Evolutionary conservation across 257 asterid genomes (phyloP), one percentile per base, ranked within the genome.

Genomic region (Fraxinus quadrangulata): DNA sequence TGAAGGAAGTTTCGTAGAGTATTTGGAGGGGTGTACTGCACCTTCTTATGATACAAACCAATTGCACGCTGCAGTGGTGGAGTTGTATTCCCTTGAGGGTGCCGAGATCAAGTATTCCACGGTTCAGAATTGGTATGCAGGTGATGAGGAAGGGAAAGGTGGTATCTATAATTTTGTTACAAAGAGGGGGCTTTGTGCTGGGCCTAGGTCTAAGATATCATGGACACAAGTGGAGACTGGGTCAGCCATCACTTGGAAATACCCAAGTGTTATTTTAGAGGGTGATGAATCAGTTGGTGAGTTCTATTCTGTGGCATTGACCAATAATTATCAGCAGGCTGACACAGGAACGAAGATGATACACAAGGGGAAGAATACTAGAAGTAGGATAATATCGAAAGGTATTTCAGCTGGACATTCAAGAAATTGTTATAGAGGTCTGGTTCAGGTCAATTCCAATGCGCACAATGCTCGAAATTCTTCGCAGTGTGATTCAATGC

Each of bases 191-290:
- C 81, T 93, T 33, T 96, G 99, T 83, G 93, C 92, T 3, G 99
- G 98, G 4, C 71, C 83, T 24, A 67, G 81, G 6, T 93, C 97
- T 0, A 96, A 88, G 94, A 92, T 96, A 66, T 96, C 99, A 0
- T 96, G 99, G 99, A 96, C 99, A 0, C 99, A 96, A 83, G 99
- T 96, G 71, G 99, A 96, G 85, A 96, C 99, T 0, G 99, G 99
- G 17, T 92, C 98, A 5, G 99, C 98, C 30, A 93, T 96, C 81
- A 96, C 97, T 3, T 93, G 99, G 99, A 96, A 96, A 84, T 96
- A 96, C 81, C 99, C 99, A 0, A 96, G 99, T 81, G 99, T 93
- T 61, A 71, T 96, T 71, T 77, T 96, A 59, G 99, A 96, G 83
- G 99, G 99, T 12, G 99, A 96, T 72, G 92, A 88, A 28, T 96